These are phyloP conservation scores for Haematococcus lacustris DNA, from an alignment of 139 green algal species.

Conservation along the genomic window DNA sequence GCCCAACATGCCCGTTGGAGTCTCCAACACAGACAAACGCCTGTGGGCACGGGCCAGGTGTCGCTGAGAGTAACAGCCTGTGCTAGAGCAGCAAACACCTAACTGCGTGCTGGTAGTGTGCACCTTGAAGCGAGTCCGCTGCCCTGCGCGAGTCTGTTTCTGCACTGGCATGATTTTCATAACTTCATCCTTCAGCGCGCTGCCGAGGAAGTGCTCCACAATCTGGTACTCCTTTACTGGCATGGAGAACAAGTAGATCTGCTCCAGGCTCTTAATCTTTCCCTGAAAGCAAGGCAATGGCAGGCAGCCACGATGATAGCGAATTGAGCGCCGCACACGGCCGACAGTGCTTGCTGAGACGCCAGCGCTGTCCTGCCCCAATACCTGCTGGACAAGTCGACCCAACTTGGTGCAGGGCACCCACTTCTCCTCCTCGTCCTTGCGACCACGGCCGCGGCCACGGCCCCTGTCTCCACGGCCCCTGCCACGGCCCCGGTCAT, in stretches of 20 bases:
- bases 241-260: conserved; percentile 99
- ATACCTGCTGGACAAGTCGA: conserved; percentile 94
- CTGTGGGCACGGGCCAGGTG: too few species aligned
- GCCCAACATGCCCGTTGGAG: conserved; percentile 93
- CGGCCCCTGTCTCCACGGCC: conserved; percentile 56
- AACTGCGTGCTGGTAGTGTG: background rate
- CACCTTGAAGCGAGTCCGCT: conserved; percentile 98
- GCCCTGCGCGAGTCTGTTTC: conserved; percentile 98
- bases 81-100: too few species aligned
- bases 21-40: conserved; percentile 99
- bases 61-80: too few species aligned
- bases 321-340: too few species aligned
- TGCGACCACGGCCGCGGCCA: conserved; percentile 58
- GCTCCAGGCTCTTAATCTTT: conserved; percentile 98
- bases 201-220: conserved; percentile 81
- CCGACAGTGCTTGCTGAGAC: too few species aligned
- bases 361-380: too few species aligned
- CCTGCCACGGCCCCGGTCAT: conserved; percentile 50
- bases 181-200: conserved; percentile 87
- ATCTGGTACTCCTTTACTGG: conserved; percentile 98
- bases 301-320: too few species aligned
- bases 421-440: conserved; percentile 95
- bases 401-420: conserved; percentile 97
- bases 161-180: conserved; percentile 99
- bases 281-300: too few species aligned